Percentiles rank a stretch among this genome's conserved stretches.
These are phyloP conservation scores for Mycocentrospora acerina DNA, from an alignment of 2,329 filamentous ascomycete genomes.

Conservation along the genomic window DNA sequence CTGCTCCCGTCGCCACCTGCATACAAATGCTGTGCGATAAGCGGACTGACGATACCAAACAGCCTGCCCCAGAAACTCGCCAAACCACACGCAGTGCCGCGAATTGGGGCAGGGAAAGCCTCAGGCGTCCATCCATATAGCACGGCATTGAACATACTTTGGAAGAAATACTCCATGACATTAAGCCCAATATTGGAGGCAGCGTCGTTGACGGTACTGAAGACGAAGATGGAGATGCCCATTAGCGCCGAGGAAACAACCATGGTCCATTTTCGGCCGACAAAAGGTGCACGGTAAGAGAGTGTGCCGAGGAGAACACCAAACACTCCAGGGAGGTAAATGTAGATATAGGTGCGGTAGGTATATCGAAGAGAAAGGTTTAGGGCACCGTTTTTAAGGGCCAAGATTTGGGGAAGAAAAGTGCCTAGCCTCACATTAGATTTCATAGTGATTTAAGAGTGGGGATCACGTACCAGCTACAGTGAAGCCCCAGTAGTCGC, in stretches of 20 bases:
- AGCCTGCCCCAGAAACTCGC: slow-evolving; percentile 61
- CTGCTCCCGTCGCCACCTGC: slow-evolving; percentile 33
- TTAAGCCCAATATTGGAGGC: slow-evolving; percentile 53
- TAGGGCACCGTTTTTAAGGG: slow-evolving; percentile 53
- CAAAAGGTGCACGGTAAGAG: slow-evolving; percentile 48
- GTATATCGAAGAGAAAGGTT: slow-evolving; percentile 49
- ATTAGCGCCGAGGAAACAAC: slow-evolving; percentile 47
- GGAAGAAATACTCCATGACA: slow-evolving; percentile 57
- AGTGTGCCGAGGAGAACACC: slow-evolving; percentile 53
- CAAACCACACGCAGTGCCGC: slow-evolving; percentile 57
- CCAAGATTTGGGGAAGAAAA: slow-evolving; percentile 54
- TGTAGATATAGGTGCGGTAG: slow-evolving; percentile 57
- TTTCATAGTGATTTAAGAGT: not conserved
- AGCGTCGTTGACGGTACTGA: slow-evolving; percentile 48
- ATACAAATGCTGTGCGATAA: slow-evolving; percentile 54
- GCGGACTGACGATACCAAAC: slow-evolving; percentile 59
- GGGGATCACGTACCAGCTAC: slow-evolving; percentile 41
- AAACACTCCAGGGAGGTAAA: slow-evolving; percentile 55
- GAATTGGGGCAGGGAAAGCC: slow-evolving; percentile 53
- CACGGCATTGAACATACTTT: slow-evolving; percentile 55
- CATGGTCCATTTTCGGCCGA: slow-evolving; percentile 52
- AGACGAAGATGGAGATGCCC: slow-evolving; percentile 49
- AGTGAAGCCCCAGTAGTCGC: slow-evolving; percentile 54
- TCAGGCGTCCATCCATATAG: slow-evolving; percentile 57
- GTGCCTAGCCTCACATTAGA: slow-evolving; percentile 35